Evolutionary conservation across 2,329 filamentous ascomycete species (phyloP).

Genomic region (Cordyceps javanica): DNA sequence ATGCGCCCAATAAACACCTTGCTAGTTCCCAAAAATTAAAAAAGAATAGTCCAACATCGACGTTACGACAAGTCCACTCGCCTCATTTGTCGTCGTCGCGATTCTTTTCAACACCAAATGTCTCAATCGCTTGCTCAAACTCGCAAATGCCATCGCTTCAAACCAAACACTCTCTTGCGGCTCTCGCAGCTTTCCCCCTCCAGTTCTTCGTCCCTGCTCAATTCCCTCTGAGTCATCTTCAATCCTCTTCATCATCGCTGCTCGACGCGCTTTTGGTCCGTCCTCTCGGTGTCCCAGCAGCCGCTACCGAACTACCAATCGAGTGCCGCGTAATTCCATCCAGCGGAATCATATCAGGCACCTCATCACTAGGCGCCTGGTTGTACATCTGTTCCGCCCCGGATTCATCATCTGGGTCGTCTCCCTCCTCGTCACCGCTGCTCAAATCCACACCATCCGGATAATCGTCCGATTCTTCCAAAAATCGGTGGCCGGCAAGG

Average conservation of each 20-base stretch:
- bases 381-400: constrained; percentile 27
- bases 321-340: constrained; percentile 15
- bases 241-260: constrained; percentile 8
- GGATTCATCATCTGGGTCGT: constrained; percentile 31
- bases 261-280: constrained; percentile 27
- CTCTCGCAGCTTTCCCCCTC: not conserved
- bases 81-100: not conserved
- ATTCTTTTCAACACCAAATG: not conserved
- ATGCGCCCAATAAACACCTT: constrained; percentile 6
- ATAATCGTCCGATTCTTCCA: constrained; percentile 35
- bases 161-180: not conserved
- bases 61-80: not conserved
- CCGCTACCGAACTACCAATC: constrained; percentile 28
- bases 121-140: not conserved
- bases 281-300: constrained; percentile 24
- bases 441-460: constrained; percentile 33
- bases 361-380: constrained; percentile 12
- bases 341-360: constrained; percentile 10
- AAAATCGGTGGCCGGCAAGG: constrained; percentile 27
- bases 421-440: constrained; percentile 37
- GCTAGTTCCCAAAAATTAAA: not conserved
- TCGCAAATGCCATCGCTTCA: not conserved
- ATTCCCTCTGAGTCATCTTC: not conserved
- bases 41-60: not conserved
- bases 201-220: not conserved